Percentiles rank a stretch among this genome's conserved stretches.
Conservation (phyloP, 2,329 filamentous ascomycete species). For the Trichothecium roseum region DNA sequence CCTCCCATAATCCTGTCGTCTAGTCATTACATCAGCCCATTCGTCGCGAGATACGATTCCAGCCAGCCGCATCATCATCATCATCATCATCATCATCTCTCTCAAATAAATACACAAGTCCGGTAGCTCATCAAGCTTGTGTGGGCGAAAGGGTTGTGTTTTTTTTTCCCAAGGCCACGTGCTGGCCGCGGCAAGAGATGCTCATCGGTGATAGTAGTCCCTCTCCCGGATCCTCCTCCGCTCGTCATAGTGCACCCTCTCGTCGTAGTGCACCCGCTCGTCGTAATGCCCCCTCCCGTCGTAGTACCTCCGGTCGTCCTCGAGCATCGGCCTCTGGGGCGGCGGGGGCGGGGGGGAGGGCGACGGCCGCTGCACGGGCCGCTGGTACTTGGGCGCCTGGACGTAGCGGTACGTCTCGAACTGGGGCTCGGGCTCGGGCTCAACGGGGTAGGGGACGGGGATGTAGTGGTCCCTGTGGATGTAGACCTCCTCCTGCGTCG, state of each 20-base stretch:
- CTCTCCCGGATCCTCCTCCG: slow-evolving; percentile 3
- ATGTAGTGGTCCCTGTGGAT: slow-evolving; percentile 41
- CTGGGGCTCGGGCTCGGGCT: slow-evolving; percentile 19
- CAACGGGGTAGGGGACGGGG: slow-evolving; percentile 29
- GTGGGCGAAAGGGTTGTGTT: no score
- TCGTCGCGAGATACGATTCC: no score
- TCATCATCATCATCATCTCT: no score
- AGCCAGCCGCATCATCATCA: no score
- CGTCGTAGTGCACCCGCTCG: no score
- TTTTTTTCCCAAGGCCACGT: no score
- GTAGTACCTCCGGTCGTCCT: slow-evolving; percentile 16
- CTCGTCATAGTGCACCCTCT: no score
- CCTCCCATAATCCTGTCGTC: no score
- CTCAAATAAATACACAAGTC: no score
- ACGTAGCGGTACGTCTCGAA: slow-evolving; percentile 44
- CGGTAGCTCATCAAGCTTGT: no score
- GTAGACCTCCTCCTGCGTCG: slow-evolving; percentile 33
- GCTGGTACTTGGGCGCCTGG: slow-evolving; percentile 28
- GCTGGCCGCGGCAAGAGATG: no score
- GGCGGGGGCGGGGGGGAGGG: slow-evolving; percentile 20
- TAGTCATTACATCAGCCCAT: no score
- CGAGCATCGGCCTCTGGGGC: slow-evolving; percentile 13
- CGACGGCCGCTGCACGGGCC: slow-evolving; percentile 12
- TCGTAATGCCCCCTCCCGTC: slow-evolving; percentile 10
- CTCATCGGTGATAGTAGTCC: background rate